Evolutionary conservation across 2,329 filamentous ascomycete species (phyloP).

Genomic region (Talaromyces verruculosus): DNA sequence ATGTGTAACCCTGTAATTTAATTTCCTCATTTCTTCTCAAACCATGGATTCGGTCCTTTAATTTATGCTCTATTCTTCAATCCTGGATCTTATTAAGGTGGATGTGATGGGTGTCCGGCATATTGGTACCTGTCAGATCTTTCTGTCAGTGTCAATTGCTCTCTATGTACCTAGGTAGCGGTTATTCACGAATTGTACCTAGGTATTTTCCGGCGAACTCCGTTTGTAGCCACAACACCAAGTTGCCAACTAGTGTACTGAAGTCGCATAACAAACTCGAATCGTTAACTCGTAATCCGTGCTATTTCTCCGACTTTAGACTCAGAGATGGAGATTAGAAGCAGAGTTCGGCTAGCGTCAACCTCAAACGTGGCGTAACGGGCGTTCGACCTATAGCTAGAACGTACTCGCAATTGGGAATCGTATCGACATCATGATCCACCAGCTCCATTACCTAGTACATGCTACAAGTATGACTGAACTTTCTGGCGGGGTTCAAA

Average conservation of each 20-base stretch:
- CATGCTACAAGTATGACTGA: background rate
- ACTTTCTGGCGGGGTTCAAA: background rate
- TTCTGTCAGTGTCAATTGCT: no score
- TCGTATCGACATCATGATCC: slow-evolving; percentile 4
- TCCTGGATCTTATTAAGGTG: background rate
- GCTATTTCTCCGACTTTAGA: no score
- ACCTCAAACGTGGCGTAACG: slow-evolving; percentile 13
- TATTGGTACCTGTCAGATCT: slow-evolving; percentile 4
- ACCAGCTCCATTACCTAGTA: background rate
- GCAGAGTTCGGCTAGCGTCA: slow-evolving; percentile 8
- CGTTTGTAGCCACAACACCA: background rate
- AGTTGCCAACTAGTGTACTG: no score
- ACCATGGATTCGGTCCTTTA: slow-evolving; percentile 12
- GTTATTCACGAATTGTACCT: background rate
- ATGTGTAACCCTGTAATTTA: slow-evolving; percentile 8
- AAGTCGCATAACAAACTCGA: background rate
- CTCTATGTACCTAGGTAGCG: no score
- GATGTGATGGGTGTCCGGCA: slow-evolving; percentile 4
- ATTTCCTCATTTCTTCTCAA: slow-evolving; percentile 14
- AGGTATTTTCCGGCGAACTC: background rate
- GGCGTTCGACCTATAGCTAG: background rate
- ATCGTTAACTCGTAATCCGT: background rate
- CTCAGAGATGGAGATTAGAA: background rate
- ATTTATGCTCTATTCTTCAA: background rate
- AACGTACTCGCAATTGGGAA: background rate